Evolutionary conservation across 805 yeast species (phyloP), one percentile per base, ranked within the genome.

Genomic region (Barnettozyma wickerhamii): DNA sequence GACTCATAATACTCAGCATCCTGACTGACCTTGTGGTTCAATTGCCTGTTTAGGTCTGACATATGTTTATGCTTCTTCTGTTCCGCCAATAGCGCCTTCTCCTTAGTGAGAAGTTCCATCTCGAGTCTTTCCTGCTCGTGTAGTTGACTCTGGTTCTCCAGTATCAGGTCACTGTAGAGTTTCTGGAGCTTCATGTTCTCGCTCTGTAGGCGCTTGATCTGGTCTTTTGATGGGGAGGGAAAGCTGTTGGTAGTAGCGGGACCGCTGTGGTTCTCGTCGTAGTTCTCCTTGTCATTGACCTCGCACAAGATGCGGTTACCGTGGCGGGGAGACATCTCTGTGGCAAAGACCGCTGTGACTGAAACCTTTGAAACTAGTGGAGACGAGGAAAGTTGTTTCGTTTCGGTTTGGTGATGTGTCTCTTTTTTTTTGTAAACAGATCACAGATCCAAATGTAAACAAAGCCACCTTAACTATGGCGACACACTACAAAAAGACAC

Each of bases 111-210:
- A 6, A 69, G 34, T 27, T 65, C 71, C 28, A 47, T 34, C 37
- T 65, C 68, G 10, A 64, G 46, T 35, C 58, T 51, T 41, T 66
- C 71, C 40, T 58, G 56, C 31, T 66, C 70, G n/a, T 54, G 53
- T 12, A 53, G 47, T 4, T 61, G 46, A 18, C 56, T 55, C 35
- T 62, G 61, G 15, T 57, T 55, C 10, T 53, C 48, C 10, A 61
- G 15, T 4, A 51, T 35, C 43, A 49, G 55, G 5, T 47, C 52
- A 4, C 49, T 37, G 39, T 52, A 50, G 7, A 53, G 48, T 35
- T 43, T 45, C 40, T 53, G 51, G 12, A 55, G 41, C 10, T 38
- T 37, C 4, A 20, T 23, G 10, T 39, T 28, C 17, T 47, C 42
- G 12, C 33, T 23, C 10, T 45, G 47, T 7, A 30, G 30, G 6